phyloP scores from a whole-genome alignment of 2,329 filamentous ascomycete species.

The Xylariomycetidae sp. region DNA sequence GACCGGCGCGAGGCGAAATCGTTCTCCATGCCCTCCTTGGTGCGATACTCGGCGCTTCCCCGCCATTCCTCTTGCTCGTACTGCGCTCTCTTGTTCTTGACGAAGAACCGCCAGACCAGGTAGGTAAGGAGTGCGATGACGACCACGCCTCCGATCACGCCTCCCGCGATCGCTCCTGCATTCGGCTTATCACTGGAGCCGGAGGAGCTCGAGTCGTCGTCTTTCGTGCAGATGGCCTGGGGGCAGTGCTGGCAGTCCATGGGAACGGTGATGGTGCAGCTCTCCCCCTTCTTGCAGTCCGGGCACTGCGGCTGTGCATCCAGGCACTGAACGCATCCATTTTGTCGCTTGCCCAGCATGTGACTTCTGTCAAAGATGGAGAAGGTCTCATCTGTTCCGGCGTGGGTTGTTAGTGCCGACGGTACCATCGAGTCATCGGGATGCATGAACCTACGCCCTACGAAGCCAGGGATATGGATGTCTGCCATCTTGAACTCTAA shows the following conservation, averaged over 20 bases:
- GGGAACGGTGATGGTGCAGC: constrained; percentile 38
- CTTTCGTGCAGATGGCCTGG: constrained; percentile 38
- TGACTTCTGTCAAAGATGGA: background rate
- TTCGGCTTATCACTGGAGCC: constrained; percentile 46
- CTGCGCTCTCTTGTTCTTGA: constrained; percentile 68
- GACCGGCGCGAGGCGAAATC: constrained; percentile 43
- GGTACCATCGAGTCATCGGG: too few relatives aligned
- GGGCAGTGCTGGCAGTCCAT: constrained; percentile 42
- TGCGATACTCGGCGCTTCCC: constrained; percentile 46
- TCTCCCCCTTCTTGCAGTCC: constrained; percentile 33
- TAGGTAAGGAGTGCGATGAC: constrained; percentile 70
- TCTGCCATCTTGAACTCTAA: constrained; percentile 18
- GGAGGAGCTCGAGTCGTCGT: constrained; percentile 13
- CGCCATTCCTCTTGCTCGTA: constrained; percentile 55
- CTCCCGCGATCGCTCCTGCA: constrained; percentile 82
- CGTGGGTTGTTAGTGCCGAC: too few relatives aligned
- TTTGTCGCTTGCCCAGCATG: constrained; percentile 34
- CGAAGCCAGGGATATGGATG: constrained; percentile 18
- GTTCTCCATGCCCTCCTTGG: constrained; percentile 28
- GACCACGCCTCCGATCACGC: constrained; percentile 79
- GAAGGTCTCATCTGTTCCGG: background rate
- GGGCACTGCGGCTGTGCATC: constrained; percentile 38
- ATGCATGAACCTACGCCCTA: constrained; percentile 21
- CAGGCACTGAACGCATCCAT: constrained; percentile 41
- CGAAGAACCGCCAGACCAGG: constrained; percentile 79